Evolutionary conservation across 2,329 filamentous ascomycete genomes (phyloP).

Genomic region (Purpureocillium takamizusanense): DNA sequence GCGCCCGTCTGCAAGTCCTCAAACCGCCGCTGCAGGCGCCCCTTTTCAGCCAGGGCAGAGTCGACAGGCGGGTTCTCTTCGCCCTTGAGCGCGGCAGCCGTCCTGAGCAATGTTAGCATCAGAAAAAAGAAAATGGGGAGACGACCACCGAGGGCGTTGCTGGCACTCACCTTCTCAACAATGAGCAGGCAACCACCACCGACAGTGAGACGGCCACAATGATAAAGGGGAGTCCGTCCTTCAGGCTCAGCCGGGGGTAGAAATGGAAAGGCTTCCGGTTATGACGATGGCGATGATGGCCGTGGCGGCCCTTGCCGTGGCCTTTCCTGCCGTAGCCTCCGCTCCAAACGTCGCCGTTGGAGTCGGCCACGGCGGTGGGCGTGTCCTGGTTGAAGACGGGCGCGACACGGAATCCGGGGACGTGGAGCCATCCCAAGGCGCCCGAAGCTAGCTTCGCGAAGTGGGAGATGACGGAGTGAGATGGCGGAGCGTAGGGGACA

Average conservation of each 20-base stretch:
- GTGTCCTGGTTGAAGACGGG: conserved; percentile 8
- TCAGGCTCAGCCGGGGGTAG: conserved; percentile 5
- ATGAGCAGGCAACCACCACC: conserved; percentile 8
- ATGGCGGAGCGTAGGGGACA: not conserved
- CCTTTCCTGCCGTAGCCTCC: conserved; percentile 1
- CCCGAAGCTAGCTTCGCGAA: conserved; percentile 4
- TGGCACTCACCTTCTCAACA: conserved; percentile 9
- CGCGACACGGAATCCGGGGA: conserved; percentile 2
- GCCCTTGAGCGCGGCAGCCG: not conserved
- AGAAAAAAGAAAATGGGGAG: not conserved
- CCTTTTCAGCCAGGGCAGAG: conserved; percentile 1
- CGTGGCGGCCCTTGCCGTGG: not conserved
- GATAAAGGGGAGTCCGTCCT: conserved; percentile 8
- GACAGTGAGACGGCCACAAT: conserved; percentile 9
- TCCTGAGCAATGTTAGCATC: not conserved
- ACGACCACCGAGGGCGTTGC: not conserved
- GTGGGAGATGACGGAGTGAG: not conserved
- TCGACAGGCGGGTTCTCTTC: not conserved
- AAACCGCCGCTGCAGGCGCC: not conserved
- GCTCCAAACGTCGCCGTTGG: conserved; percentile 9
- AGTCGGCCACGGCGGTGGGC: conserved; percentile 6
- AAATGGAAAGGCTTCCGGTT: not conserved
- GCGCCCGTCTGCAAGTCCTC: not conserved
- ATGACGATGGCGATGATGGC: not conserved
- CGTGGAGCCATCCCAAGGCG: conserved; percentile 3